These are phyloP conservation scores for Fusarium citri DNA, from an alignment of 2,329 filamentous ascomycete genomes.

Conservation along the genomic window DNA sequence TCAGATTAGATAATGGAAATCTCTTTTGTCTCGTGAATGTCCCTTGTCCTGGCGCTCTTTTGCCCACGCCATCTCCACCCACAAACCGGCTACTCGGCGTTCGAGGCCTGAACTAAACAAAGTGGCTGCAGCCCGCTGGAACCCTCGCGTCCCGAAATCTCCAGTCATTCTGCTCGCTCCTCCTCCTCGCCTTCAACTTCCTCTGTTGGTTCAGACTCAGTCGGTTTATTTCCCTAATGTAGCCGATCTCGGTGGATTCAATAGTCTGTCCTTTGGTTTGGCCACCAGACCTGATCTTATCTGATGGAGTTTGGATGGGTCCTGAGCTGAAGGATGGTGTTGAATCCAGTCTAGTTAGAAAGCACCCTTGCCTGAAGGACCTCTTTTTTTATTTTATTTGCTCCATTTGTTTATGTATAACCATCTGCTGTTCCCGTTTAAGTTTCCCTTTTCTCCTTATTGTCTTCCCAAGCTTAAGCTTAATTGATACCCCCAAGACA, in stretches of 20 bases:
- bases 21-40: not conserved
- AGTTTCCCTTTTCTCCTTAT: conserved; percentile 14
- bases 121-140: conserved; percentile 34
- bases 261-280: conserved; percentile 7
- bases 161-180: not conserved
- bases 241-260: conserved; percentile 34
- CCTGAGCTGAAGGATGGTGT: not conserved
- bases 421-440: not conserved
- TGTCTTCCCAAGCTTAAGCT: conserved; percentile 25
- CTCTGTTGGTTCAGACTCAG: not conserved
- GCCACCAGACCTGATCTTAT: conserved; percentile 40
- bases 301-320: conserved; percentile 38
- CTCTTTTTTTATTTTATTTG: conserved; percentile 17
- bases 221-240: conserved; percentile 3
- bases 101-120: conserved; percentile 35
- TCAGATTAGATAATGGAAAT: conserved; percentile 44
- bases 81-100: conserved; percentile 23
- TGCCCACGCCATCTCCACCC: conserved; percentile 15
- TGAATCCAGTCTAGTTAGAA: conserved; percentile 11
- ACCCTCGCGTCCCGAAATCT: conserved; percentile 16
- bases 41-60: not conserved
- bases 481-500: conserved; percentile 8
- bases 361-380: conserved; percentile 8
- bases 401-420: conserved; percentile 15
- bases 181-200: not conserved